Base-by-base conservation (phyloP, 139 green algal species). In the Chlorella sp. region DNA sequence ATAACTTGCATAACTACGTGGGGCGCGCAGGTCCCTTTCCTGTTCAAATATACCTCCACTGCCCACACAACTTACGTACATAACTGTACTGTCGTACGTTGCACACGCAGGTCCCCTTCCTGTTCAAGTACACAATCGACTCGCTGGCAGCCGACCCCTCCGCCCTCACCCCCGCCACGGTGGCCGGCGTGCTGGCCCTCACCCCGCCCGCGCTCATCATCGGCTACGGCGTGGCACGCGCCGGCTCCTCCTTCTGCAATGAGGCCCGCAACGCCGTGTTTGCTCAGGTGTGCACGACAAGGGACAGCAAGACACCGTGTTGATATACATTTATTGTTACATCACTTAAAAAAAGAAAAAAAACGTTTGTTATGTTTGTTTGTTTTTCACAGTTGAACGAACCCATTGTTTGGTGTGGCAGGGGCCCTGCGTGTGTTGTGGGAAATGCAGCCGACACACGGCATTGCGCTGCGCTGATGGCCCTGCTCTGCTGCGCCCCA, bases 211-310 rank as follows among this genome's bases (percentile, higher is more conserved):
- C 94, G 19, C 92, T 99, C 82, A 93, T 99, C 77, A 68, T 97
- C 16, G 95, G 91, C 5, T 99, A 99, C 76, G 97, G 97, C 39
- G 91, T 92, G 2, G 94, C 93, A 37, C 78, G 94, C 0, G 92
- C 88, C 9, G 95, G 94, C 22, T 93, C 96, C 1, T 94, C 95
- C 2, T 87, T 97, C 30, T 97, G 92, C 89, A 96, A 96, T 71
- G 97, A 99, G 92, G 53, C 96, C 36, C 92, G 97, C 22, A 99
- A 98, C 89, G 96, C 97, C 28, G 94, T 99, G 66, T 99, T 99
- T 94, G 95, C 97, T 0, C 96, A 96, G 89, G 32, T 64, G 42
- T 3, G 75, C 48, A 57, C 48, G 48, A 5, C 48, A 57, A 57
- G 7, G 48, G 48, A 16, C 48, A 5, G 7, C 48, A 9, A 57